These are phyloP conservation scores for Boletellus deceptivus DNA, from an alignment of 1,284 basidiomycete species.

Conservation along the genomic window DNA sequence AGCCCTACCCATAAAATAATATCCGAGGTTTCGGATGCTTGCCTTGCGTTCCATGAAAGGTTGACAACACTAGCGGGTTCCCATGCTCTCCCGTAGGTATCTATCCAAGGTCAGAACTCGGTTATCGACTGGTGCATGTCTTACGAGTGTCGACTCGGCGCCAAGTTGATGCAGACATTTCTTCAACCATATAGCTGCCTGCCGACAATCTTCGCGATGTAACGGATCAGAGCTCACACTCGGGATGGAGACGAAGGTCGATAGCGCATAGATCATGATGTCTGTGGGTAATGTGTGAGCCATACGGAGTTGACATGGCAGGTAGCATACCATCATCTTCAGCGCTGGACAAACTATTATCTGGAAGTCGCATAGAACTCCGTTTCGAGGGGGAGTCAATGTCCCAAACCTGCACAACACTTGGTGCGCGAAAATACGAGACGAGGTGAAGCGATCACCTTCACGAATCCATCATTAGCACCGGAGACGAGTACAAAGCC, in stretches of 20 bases:
- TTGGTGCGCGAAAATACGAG: background rate
- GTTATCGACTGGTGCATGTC: slow-evolving; percentile 24
- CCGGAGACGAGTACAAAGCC: slow-evolving; percentile 68
- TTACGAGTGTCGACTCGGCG: slow-evolving; percentile 71
- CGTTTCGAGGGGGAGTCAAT: slow-evolving; percentile 37
- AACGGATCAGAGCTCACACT: slow-evolving; percentile 74
- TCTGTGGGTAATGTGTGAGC: slow-evolving; percentile 40
- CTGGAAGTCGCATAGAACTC: slow-evolving; percentile 6
- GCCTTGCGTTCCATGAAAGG: slow-evolving; percentile 68
- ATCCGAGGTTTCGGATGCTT: slow-evolving; percentile 64
- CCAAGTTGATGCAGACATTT: slow-evolving; percentile 86
- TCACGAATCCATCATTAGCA: slow-evolving; percentile 82
- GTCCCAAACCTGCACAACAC: slow-evolving; percentile 53
- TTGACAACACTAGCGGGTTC: slow-evolving; percentile 86
- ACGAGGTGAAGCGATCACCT: slow-evolving; percentile 44
- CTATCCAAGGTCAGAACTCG: slow-evolving; percentile 35
- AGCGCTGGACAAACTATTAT: slow-evolving; percentile 11
- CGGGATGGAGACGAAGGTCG: slow-evolving; percentile 84
- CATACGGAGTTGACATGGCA: background rate
- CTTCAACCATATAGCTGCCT: slow-evolving; percentile 87
- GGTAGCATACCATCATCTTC: slow-evolving; percentile 23
- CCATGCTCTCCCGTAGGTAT: slow-evolving; percentile 60
- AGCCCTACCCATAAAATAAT: slow-evolving; percentile 78
- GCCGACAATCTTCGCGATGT: slow-evolving; percentile 86
- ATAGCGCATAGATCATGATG: slow-evolving; percentile 68